Base-by-base conservation (phyloP, 495 filamentous ascomycete genomes). In the Hypoxylon rickii region DNA sequence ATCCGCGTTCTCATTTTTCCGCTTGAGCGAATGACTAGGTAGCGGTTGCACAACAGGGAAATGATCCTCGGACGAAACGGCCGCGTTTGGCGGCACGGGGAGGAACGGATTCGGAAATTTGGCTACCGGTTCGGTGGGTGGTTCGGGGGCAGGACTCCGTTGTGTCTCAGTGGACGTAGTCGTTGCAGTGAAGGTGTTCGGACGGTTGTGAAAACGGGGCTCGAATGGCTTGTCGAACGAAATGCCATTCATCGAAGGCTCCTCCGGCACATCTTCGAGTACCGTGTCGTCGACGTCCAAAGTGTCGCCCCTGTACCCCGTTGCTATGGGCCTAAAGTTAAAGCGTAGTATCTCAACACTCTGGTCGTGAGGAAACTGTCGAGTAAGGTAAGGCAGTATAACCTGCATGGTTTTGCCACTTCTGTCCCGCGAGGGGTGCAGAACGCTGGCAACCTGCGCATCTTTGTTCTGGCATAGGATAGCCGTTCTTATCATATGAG, bases 401-500 rank as follows among this genome's bases (percentile, higher is more conserved):
- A 87, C 90, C 11, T 83, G 74, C 49, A 80, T 79, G 32, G 76
- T 77, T 20, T 79, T 79, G 2, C 83, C 82, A 37, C 79, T 79
- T 37, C 76, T 73, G 29, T 80, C 80, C 11, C 80, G 74, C 47
- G 85, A 79, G 1, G 90, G 89, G 69, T 93, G 88, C 44, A 96
- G 71, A 10, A 90, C 83, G 68, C 89, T 91, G 21, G 90, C 86
- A 10, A 91, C 64, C 80, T 96, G 87, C 8, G 86, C 84, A 19
- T 80, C 66, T 70, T 83, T 86, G 58, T 85, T 78, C 32, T 78
- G 72, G 15, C 74, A 79, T 29, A 96, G 67, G 44, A 96, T 86
- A 31, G 89, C 86, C 1, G 89, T 89, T 36, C 85, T 85, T 65
- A 96, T 89, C 57, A 96, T 82, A 37, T 86, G 79, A 11, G 83